Conservation (phyloP, 225 moss, liverwort and hornwort species). For the Sphagnum contortum region DNA sequence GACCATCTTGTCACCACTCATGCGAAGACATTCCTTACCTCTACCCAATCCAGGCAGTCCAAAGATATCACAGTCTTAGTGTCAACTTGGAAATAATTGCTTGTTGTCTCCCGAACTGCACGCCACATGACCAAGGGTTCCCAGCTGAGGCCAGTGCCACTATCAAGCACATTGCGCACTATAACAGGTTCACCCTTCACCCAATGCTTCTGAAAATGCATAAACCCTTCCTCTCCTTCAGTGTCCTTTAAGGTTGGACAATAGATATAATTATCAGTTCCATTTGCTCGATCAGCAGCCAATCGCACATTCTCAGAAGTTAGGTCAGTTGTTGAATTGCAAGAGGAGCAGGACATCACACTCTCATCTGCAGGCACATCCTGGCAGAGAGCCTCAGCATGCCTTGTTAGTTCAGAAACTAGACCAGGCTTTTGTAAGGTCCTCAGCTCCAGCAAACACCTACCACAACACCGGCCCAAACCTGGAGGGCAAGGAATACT, state of each 20-base stretch:
- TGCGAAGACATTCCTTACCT: constrained; percentile 15
- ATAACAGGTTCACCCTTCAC: constrained; percentile 52
- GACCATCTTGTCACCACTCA: too few relatives aligned
- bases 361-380: constrained; percentile 7
- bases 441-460: constrained; percentile 23
- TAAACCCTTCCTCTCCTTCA: constrained; percentile 21
- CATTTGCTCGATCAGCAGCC: constrained; percentile 29
- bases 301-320: constrained; percentile 7
- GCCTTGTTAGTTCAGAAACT: constrained; percentile 18
- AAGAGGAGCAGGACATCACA: constrained; percentile 20
- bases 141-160: constrained; percentile 55
- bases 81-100: constrained; percentile 34
- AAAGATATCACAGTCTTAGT: constrained; percentile 39
- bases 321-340: constrained; percentile 3
- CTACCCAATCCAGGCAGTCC: constrained; percentile 48
- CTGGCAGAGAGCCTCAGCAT: constrained; percentile 24
- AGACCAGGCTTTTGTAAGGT: constrained; percentile 31
- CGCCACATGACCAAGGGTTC: constrained; percentile 70
- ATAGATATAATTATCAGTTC: constrained; percentile 30
- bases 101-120: constrained; percentile 41
- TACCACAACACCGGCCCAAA: constrained; percentile 42
- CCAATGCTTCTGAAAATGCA: constrained; percentile 67
- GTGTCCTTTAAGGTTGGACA: constrained; percentile 28
- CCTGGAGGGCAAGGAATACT: constrained; percentile 47
- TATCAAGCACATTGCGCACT: constrained; percentile 43